Evolutionary conservation across 2,329 filamentous ascomycete genomes (phyloP), one percentile per base, ranked within the genome.

Genomic region (Calonectria montana): DNA sequence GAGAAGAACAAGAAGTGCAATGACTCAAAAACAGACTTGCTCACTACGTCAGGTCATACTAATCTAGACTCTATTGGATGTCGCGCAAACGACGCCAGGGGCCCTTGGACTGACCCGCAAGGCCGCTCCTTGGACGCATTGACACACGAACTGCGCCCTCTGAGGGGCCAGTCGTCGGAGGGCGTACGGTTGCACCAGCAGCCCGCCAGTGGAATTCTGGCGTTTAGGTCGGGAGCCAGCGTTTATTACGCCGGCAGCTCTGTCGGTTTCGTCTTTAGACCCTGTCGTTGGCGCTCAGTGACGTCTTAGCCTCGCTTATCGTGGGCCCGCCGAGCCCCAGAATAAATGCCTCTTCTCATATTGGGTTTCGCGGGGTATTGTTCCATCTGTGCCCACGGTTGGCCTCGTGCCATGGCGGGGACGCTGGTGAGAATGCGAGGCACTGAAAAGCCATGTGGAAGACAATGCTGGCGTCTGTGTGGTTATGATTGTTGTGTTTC

Each of bases 141-240:
- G 65, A 63, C 53, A 63, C 53, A 63, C 55, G 63, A 70, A 67
- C 69, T 67, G 66, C 72, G 70, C 72, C 69, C 66, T 70, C 70
- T 61, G 25, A 37, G 12, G 10, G 50, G 48, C 66, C 66, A 67
- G 65, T 69, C 48, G 63, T 65, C 31, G 31, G 35, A 69, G 41
- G 65, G 48, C 37, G 48, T 61, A 39, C 68, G n/a, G 55, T 41
- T 21, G 43, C 37, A 29, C 39, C 48, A 41, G 13, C 50, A 53
- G 27, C 77, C 77, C 78, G 77, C 77, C 73, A 78, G 72, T 25
- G 47, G 39, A 72, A 75, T 79, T 77, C 71, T 71, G 76, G 77
- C 77, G 77, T 79, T 74, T 78, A 78, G 71, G 71, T 78, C 77
- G 76, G 76, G 71, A 74, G 55, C 63, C 45, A 55, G 68, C 63